phyloP scores from a whole-genome alignment of 2,329 filamentous ascomycete species.

The Cercospora sp. region DNA sequence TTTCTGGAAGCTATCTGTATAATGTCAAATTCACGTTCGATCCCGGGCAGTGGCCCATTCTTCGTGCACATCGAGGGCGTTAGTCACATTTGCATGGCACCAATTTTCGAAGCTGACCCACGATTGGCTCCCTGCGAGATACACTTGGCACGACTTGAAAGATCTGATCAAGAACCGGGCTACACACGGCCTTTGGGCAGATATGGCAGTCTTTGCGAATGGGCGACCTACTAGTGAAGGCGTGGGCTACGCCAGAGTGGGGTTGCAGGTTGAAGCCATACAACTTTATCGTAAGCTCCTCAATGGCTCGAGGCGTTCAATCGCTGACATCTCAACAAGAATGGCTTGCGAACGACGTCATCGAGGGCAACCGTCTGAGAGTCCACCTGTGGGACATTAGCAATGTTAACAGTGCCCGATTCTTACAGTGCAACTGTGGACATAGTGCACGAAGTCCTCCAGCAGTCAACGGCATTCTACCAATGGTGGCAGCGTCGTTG shows the following conservation, averaged over 20 bases:
- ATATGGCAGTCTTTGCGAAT: conserved; percentile 29
- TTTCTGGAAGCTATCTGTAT: conserved; percentile 12
- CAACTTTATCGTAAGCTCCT: conserved; percentile 32
- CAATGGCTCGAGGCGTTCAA: background rate
- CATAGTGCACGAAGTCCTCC: background rate
- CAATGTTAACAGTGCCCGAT: conserved; percentile 12
- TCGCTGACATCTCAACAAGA: conserved; percentile 24
- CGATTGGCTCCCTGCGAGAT: conserved; percentile 31
- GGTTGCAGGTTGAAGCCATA: conserved; percentile 30
- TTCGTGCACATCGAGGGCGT: conserved; percentile 30
- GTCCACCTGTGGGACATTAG: conserved; percentile 37
- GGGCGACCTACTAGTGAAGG: conserved; percentile 29
- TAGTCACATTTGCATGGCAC: background rate
- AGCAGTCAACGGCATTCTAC: conserved; percentile 14
- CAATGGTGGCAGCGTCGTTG: conserved; percentile 19
- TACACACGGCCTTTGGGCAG: conserved; percentile 35
- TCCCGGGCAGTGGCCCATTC: conserved; percentile 18
- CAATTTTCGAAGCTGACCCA: background rate
- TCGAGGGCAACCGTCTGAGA: conserved; percentile 27
- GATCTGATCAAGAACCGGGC: conserved; percentile 34
- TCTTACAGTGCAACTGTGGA: conserved; percentile 31
- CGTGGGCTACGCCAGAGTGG: conserved; percentile 26
- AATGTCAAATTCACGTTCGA: conserved; percentile 11
- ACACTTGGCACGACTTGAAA: conserved; percentile 39
- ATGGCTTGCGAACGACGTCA: conserved; percentile 28